Evolutionary conservation across 2,329 filamentous ascomycete genomes (phyloP), one percentile per base, ranked within the genome.

Genomic region (Bisporella sp.): DNA sequence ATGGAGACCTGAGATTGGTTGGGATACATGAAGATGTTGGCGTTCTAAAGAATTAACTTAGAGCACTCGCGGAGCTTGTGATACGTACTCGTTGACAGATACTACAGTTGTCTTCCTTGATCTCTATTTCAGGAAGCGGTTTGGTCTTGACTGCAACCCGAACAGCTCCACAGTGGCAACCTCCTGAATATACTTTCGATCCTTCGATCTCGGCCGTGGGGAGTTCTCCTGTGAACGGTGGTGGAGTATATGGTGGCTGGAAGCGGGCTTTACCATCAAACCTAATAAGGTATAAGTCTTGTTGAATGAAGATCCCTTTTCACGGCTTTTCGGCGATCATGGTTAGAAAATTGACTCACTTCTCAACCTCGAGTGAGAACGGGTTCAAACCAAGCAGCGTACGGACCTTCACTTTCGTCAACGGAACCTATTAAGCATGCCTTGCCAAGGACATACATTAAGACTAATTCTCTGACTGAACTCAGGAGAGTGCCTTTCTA

Each of bases 401-500:
- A 9, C 35, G 9, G 9, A 13, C 35, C 35, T 39, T 9, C 13
- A 39, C 3, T 39, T 9, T 39, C 9, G 35, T 13, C 9, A 39
- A 11, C 35, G 13, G 35, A 11, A 3, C 35, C 9, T 13, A 13
- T 13, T 13, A 13, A 13, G 13, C 9, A 11, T 3, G 9, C 9
- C 2, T 9, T 11, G 35, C 9, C 9, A 2, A 11, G 33, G 6
- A 41, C 67, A 53, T 58, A 73, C 73, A 57, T 76, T 77, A 41
- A 76, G 37, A 4, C 51, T 67, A 9, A 62, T 61, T 2, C 60
- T 56, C 6, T 59, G 59, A n/a, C 57, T 53, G 37, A 59, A 57
- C 4, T 60, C 59, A 29, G 63, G 62, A 8, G 60, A 57, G 0
- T 58, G 55, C 31, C 60, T 58, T 3, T 55, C 56, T 4, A 59